Base-by-base conservation (phyloP, 768 basidiomycete species). In the Leucosporidium creatinivorum region DNA sequence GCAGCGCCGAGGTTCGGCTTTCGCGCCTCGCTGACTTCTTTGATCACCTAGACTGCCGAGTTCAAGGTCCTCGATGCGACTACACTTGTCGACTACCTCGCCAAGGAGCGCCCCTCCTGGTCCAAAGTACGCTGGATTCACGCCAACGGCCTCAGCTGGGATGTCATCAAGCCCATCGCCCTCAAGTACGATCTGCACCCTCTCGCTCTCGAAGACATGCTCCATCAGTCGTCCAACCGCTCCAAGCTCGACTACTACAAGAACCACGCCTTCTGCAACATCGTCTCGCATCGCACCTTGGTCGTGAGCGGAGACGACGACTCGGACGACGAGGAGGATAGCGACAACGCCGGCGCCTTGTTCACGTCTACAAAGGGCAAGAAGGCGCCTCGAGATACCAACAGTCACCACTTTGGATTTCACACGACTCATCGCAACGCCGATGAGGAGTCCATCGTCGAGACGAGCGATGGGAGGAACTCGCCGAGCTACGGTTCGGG, bases 111-210 rank as follows among this genome's bases (percentile, higher is more conserved):
- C 66, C n/a, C 48, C 33, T 28, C 21, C 5, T 87, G 85, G 86
- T 83, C 83, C 31, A 86, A 84, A 74, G 87, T 87, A 23, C 79
- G 88, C 61, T 89, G 87, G 87, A 87, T 88, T 61, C 86, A 87
- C 70, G 81, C 88, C 69, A 84, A 83, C 28, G 88, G 87, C 8
- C 79, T 83, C 49, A 79, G 84, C 69, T 89, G 87, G 86, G 87
- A 88, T 73, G 86, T 89, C 48, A 82, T 89, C 72, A 86, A 85
- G 73, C 83, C 84, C 0, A 77, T 88, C 39, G 85, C 85, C 25
- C 76, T 88, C 65, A 83, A 83, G 76, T 87, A 86, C 73, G 86
- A 84, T 69, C 76, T 89, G 51, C 87, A 89, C 74, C 87, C 87
- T 1, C 82, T 88, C 54, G 84, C 87, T 7, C 78, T 89, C 25